phyloP scores from a whole-genome alignment of 805 yeast genomes.

The Candida anglica region DNA sequence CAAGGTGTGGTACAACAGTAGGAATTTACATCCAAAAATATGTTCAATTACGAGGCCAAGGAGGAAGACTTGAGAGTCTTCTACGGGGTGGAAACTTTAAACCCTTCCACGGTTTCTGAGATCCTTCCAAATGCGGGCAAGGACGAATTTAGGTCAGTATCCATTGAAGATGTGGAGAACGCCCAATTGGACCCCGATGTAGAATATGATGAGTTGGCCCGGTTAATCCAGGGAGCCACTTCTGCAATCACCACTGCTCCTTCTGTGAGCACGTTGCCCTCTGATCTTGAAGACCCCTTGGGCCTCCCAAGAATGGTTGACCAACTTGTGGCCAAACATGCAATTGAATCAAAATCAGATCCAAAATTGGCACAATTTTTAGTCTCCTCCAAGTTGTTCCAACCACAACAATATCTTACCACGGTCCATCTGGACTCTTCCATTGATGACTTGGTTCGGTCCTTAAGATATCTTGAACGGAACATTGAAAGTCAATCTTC shows the following conservation, averaged over 20 bases:
- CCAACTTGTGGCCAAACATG: constrained; percentile 1
- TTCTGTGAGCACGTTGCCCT: too few species aligned
- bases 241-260: not conserved
- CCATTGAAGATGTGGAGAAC: constrained; percentile 14
- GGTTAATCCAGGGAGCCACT: constrained; percentile 14
- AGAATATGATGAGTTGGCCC: constrained; percentile 26
- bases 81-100: constrained; percentile 23
- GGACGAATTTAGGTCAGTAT: not conserved
- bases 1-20: too few species aligned
- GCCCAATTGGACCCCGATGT: constrained; percentile 24
- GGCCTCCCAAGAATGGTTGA: constrained; percentile 4
- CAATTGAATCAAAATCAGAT: constrained; percentile 16
- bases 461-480: constrained; percentile 27
- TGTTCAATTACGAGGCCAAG: constrained; percentile 30
- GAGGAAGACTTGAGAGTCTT: constrained; percentile 24
- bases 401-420: constrained; percentile 31
- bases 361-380: constrained; percentile 26
- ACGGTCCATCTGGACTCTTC: constrained; percentile 34
- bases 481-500: constrained; percentile 31
- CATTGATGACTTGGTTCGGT: constrained; percentile 27
- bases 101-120: constrained; percentile 10
- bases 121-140: not conserved
- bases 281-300: constrained; percentile 4
- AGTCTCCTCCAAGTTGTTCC: constrained; percentile 33
- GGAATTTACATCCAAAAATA: too few species aligned